Conservation (phyloP, 2,329 filamentous ascomycete genomes). For the Ambrosiella beaveri region DNA sequence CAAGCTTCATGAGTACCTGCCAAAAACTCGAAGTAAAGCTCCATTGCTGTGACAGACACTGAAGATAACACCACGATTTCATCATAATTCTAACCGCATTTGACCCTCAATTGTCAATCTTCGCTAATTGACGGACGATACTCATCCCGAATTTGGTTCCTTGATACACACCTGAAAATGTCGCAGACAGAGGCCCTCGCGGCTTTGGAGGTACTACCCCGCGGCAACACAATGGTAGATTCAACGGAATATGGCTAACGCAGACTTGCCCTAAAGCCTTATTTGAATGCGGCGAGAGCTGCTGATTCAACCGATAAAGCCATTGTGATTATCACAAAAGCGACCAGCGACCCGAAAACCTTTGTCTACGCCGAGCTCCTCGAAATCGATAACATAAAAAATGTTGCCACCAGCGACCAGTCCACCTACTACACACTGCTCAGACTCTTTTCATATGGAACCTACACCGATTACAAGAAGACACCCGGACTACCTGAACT, state of each 20-base stretch:
- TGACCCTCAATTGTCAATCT: neutral
- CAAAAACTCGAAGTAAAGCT: no score
- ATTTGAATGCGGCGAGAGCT: constrained; percentile 72
- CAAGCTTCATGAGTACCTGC: no score
- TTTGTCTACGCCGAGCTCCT: constrained; percentile 94
- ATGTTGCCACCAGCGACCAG: constrained; percentile 35
- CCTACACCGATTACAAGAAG: constrained; percentile 55
- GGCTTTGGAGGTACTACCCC: constrained; percentile 37
- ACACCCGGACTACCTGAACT: constrained; percentile 48
- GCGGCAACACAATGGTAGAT: neutral
- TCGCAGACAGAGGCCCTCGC: constrained; percentile 54
- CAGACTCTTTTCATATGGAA: constrained; percentile 83
- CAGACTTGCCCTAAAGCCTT: constrained; percentile 45
- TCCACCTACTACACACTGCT: constrained; percentile 51
- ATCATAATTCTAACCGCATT: neutral
- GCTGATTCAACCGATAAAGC: constrained; percentile 70
- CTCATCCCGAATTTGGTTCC: no score
- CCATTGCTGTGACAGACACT: neutral
- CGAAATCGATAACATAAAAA: constrained; percentile 59
- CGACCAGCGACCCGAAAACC: constrained; percentile 75
- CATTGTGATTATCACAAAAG: constrained; percentile 70
- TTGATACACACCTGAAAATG: constrained; percentile 28
- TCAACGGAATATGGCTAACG: neutral
- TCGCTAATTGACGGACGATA: no score
- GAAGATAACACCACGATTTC: neutral